Percentiles rank a stretch among this genome's conserved stretches.
These are phyloP conservation scores for Aristolochia fimbriata DNA, from an alignment of 164 flowering plant genomes.

Conservation along the genomic window DNA sequence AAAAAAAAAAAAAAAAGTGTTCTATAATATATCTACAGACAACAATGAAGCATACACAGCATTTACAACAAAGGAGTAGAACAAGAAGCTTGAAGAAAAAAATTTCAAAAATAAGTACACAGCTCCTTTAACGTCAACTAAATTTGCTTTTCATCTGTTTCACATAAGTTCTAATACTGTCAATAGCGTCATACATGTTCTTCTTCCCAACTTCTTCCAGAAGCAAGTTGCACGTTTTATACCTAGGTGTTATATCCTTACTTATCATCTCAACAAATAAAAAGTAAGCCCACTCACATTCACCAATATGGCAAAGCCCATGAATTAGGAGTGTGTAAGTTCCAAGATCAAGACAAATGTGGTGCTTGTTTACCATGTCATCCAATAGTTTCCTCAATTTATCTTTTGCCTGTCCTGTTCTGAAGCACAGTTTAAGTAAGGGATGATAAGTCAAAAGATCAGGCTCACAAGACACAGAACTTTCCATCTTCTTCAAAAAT, in stretches of 20 bases:
- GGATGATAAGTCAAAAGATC: slow-evolving; percentile 61
- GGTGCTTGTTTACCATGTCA: slow-evolving; percentile 63
- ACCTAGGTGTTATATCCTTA: slow-evolving; percentile 41
- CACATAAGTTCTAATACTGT: slow-evolving; percentile 42
- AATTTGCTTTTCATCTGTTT: slow-evolving; percentile 23
- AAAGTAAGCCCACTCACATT: slow-evolving; percentile 48
- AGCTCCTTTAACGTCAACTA: neutral
- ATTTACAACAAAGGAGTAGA: too few relatives aligned
- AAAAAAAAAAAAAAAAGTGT: too few relatives aligned
- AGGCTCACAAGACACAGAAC: slow-evolving; percentile 39
- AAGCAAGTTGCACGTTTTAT: slow-evolving; percentile 54
- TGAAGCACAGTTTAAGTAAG: slow-evolving; percentile 56
- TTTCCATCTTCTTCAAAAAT: slow-evolving; percentile 39
- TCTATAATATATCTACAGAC: too few relatives aligned
- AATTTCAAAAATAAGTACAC: too few relatives aligned
- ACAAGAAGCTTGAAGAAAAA: too few relatives aligned
- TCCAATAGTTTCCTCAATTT: slow-evolving; percentile 34
- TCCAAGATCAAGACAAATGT: slow-evolving; percentile 62
- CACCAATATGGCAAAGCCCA: slow-evolving; percentile 54
- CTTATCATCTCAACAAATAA: slow-evolving; percentile 61
- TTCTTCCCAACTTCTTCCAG: slow-evolving; percentile 43
- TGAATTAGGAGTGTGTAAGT: slow-evolving; percentile 57
- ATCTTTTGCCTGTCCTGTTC: slow-evolving; percentile 26
- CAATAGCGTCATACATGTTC: slow-evolving; percentile 43
- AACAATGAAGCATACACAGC: too few relatives aligned